Conservation (phyloP, 345 rosid genomes). For the Raphanus sativus region DNA sequence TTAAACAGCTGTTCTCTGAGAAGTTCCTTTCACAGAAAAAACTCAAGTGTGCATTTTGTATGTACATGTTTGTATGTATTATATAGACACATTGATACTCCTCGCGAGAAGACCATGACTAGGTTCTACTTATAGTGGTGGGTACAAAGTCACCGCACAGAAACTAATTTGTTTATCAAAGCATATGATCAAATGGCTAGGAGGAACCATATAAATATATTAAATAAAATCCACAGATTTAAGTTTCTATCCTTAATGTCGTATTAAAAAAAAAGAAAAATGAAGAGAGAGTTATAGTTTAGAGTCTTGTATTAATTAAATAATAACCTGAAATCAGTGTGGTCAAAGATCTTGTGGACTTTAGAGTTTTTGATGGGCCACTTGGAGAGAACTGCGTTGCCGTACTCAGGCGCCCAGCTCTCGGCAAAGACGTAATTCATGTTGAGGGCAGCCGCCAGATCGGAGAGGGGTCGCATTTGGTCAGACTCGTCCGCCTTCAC, state of each 20-base stretch:
- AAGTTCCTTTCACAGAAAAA: slow-evolving; percentile 6
- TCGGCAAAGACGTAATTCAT: slow-evolving; percentile 93
- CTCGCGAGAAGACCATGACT: slow-evolving; percentile 27
- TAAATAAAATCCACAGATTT: not conserved
- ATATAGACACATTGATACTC: not conserved
- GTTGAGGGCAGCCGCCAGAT: slow-evolving; percentile 79
- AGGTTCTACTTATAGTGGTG: not conserved
- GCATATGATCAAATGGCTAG: not conserved
- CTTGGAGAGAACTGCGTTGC: slow-evolving; percentile 83
- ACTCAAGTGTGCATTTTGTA: slow-evolving; percentile 18
- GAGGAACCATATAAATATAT: not conserved
- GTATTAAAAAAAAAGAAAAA: not conserved
- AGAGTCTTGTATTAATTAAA: not conserved
- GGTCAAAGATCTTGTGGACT: slow-evolving; percentile 82
- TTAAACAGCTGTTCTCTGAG: slow-evolving; percentile 35
- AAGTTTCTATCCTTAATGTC: not conserved
- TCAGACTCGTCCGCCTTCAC: slow-evolving; percentile 95
- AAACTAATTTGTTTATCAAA: not conserved
- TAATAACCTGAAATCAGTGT: slow-evolving; percentile 75
- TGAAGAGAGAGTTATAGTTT: not conserved
- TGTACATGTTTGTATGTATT: not conserved
- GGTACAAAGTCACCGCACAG: slow-evolving; percentile 16
- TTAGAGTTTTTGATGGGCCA: slow-evolving; percentile 79
- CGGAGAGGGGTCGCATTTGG: slow-evolving; percentile 90
- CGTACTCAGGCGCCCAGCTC: slow-evolving; percentile 99